Percentiles rank a stretch among this genome's conserved stretches.
These are phyloP conservation scores for Phaffia australis DNA, from an alignment of 768 basidiomycete species.

Conservation along the genomic window DNA sequence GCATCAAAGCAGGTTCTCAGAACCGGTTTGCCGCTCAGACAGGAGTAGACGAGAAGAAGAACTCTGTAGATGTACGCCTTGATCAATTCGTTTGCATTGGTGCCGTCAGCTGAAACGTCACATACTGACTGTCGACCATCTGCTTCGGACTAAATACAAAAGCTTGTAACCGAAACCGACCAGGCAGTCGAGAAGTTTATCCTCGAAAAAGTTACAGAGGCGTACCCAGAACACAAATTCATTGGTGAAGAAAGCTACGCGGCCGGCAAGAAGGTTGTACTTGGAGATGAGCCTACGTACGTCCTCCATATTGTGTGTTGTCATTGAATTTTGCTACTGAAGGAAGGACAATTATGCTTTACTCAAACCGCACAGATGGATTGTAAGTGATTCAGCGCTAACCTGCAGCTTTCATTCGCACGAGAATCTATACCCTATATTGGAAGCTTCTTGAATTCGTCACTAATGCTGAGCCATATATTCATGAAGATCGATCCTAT, in stretches of 20 bases:
- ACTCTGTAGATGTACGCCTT: conserved; percentile 57
- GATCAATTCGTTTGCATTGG: background rate
- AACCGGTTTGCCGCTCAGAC: conserved; percentile 43
- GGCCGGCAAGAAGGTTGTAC: conserved; percentile 52
- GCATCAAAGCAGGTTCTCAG: conserved; percentile 56
- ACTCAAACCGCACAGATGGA: conserved; percentile 1
- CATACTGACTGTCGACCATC: too few relatives aligned
- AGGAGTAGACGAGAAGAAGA: conserved; percentile 70
- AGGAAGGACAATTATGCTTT: background rate
- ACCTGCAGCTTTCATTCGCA: background rate
- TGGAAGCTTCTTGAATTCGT: too few relatives aligned
- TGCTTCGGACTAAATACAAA: background rate
- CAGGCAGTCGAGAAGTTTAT: conserved; percentile 45
- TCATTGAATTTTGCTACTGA: background rate
- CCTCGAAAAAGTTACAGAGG: background rate
- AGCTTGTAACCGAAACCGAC: conserved; percentile 86
- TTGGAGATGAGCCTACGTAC: conserved; percentile 85
- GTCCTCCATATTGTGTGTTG: conserved; percentile 40
- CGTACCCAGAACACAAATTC: conserved; percentile 63
- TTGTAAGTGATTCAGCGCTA: background rate
- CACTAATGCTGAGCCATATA: too few relatives aligned
- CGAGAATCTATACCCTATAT: too few relatives aligned
- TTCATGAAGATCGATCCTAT: conserved; percentile 64
- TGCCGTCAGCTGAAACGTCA: too few relatives aligned
- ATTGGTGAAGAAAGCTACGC: conserved; percentile 92